A percentile compares a stretch with the other conserved stretches of the same genome.
Conservation (phyloP, 305 asterid species). For the Ilex paraguariensis region DNA sequence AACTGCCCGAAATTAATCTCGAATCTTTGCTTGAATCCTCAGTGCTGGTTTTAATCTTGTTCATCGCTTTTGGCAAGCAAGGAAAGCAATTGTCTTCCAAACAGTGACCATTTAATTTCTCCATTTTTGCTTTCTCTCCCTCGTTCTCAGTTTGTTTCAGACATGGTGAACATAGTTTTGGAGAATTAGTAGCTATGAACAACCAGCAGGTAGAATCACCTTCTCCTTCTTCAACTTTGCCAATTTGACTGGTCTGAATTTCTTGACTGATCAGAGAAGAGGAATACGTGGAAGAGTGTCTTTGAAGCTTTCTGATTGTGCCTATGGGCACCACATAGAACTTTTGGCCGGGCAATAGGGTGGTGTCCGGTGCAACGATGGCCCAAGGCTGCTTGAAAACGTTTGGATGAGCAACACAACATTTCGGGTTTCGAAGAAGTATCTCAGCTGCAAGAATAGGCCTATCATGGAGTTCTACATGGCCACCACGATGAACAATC, state of each 20-base stretch:
- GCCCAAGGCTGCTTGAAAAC: conserved; percentile 59
- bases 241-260: conserved; percentile 3
- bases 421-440: conserved; percentile 48
- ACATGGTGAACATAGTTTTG: conserved; percentile 1
- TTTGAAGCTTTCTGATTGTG: conserved; percentile 53
- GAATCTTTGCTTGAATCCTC: conserved; percentile 8
- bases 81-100: conserved; percentile 6
- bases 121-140: no score
- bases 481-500: conserved; percentile 74
- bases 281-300: conserved; percentile 21
- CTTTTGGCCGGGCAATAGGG: conserved; percentile 49
- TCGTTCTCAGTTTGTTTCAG: conserved; percentile 1
- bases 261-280: conserved; percentile 6
- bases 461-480: conserved; percentile 64
- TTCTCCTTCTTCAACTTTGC: not conserved
- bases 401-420: conserved; percentile 49
- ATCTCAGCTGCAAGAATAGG: conserved; percentile 50
- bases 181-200: conserved; percentile 15
- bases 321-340: conserved; percentile 54
- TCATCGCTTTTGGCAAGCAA: conserved; percentile 12
- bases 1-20: conserved; percentile 7
- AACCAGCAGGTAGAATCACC: conserved; percentile 29
- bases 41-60: not conserved
- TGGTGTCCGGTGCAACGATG: conserved; percentile 44
- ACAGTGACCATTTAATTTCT: not conserved